These are phyloP conservation scores for Coleophoma cylindrospora DNA, from an alignment of 2,329 filamentous ascomycete species.

Conservation along the genomic window DNA sequence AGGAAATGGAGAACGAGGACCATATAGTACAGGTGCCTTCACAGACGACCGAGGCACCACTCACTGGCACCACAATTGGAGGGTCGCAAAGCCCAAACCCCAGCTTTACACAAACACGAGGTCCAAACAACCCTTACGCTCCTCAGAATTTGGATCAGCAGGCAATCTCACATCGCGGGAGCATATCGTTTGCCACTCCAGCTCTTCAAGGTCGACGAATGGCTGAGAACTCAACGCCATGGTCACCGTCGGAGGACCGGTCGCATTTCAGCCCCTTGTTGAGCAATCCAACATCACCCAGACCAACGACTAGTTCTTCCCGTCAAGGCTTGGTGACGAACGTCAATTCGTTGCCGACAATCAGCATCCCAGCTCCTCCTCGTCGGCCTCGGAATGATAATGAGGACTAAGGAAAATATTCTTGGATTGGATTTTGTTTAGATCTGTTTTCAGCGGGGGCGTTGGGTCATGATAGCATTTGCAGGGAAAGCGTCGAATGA, in stretches of 20 bases:
- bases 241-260: slow-evolving; percentile 10
- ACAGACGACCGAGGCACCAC: background rate
- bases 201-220: slow-evolving; percentile 7
- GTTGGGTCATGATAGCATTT: background rate
- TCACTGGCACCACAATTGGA: background rate
- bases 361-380: slow-evolving; percentile 24
- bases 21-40: slow-evolving; percentile 1
- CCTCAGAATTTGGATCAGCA: slow-evolving; percentile 16
- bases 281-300: slow-evolving; percentile 10
- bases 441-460: background rate
- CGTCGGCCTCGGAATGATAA: slow-evolving; percentile 14
- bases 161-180: slow-evolving; percentile 20
- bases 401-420: slow-evolving; percentile 2
- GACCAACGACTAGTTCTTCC: background rate
- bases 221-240: slow-evolving; percentile 2
- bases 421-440: background rate
- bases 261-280: slow-evolving; percentile 2
- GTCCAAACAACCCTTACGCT: slow-evolving; percentile 20
- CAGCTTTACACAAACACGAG: slow-evolving; percentile 5
- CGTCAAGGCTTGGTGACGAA: background rate
- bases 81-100: background rate
- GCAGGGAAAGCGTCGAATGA: no score
- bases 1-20: slow-evolving; percentile 33
- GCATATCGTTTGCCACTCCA: slow-evolving; percentile 19
- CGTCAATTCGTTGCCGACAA: slow-evolving; percentile 9